Evolutionary conservation across 805 yeast genomes (phyloP).

Genomic region (Metschnikowia matae): DNA sequence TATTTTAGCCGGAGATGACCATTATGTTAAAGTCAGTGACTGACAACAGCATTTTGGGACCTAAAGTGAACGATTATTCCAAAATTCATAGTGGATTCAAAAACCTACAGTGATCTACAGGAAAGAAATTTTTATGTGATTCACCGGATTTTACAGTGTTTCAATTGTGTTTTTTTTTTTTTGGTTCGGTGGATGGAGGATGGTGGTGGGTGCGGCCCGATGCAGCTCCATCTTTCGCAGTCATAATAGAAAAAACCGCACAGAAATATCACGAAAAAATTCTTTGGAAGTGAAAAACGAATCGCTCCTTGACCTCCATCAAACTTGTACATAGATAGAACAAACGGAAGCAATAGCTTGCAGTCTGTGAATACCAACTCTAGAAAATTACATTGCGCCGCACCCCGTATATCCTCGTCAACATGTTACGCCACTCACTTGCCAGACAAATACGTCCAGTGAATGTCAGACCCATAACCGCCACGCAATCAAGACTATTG

Average conservation of each 20-base stretch:
- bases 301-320: conserved; percentile 3
- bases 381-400: not conserved
- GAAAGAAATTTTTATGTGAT: no score
- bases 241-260: conserved; percentile 1
- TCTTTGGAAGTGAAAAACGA: not conserved
- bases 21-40: no score
- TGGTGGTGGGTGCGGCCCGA: not conserved
- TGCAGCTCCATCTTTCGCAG: conserved; percentile 3
- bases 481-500: conserved; percentile 8
- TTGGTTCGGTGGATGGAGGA: no score
- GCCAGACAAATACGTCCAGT: conserved; percentile 9
- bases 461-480: conserved; percentile 2
- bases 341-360: not conserved
- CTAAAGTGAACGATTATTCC: no score
- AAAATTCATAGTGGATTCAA: no score
- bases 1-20: conserved; percentile 1
- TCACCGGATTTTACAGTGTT: no score
- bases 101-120: no score
- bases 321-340: conserved; percentile 5
- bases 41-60: no score
- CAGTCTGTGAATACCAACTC: not conserved
- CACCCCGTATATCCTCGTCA: not conserved
- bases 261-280: conserved; percentile 1
- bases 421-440: conserved; percentile 17
- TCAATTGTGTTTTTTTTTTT: no score